Conservation (phyloP, 2,329 filamentous ascomycete species). For the Fusarium graminum region DNA sequence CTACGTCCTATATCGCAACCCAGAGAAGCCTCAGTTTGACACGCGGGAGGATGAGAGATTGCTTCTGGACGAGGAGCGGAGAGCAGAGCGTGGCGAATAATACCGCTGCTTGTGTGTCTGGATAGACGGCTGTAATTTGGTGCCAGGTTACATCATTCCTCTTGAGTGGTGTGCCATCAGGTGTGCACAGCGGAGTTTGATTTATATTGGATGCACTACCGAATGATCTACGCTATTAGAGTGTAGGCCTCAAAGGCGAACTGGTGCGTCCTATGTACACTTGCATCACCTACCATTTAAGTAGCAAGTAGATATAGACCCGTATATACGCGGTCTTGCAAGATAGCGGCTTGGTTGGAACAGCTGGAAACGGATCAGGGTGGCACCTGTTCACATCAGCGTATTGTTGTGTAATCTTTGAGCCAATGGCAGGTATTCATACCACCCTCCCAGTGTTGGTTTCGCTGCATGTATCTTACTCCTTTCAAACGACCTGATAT, state of each 20-base stretch:
- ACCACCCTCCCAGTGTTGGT: neutral
- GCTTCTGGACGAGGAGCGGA: constrained; percentile 50
- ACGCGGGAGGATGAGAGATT: constrained; percentile 46
- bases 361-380: constrained; percentile 15
- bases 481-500: neutral
- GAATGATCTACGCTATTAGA: constrained; percentile 15
- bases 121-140: neutral
- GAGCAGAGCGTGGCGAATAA: constrained; percentile 33
- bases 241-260: constrained; percentile 7
- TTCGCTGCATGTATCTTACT: neutral
- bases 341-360: neutral
- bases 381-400: constrained; percentile 8
- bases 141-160: neutral
- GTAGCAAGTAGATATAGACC: neutral
- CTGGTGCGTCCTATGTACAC: neutral
- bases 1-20: constrained; percentile 77
- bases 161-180: constrained; percentile 1
- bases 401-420: neutral
- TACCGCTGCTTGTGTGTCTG: neutral
- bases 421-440: constrained; percentile 9
- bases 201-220: constrained; percentile 19
- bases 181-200: constrained; percentile 2
- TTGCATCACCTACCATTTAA: constrained; percentile 1
- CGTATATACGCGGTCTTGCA: neutral
- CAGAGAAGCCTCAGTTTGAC: constrained; percentile 23